These are phyloP conservation scores for Pugionium dolabratum DNA, from an alignment of 345 rosid species.

Conservation along the genomic window DNA sequence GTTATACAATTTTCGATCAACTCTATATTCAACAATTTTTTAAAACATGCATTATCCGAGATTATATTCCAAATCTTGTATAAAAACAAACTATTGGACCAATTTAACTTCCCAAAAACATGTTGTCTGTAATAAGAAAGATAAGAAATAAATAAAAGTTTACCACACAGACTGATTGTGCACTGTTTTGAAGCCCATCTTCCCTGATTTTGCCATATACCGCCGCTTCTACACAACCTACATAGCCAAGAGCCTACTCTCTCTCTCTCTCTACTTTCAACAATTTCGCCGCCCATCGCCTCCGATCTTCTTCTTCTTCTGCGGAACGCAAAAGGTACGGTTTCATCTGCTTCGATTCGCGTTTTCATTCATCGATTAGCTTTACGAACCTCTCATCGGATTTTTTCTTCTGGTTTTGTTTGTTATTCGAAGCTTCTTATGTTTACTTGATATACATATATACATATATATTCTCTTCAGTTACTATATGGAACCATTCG, in stretches of 20 bases:
- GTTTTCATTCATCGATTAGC: slow-evolving; percentile 23
- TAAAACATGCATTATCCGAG: no score
- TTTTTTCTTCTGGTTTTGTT: not conserved
- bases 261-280: slow-evolving; percentile 16
- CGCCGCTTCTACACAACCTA: slow-evolving; percentile 43
- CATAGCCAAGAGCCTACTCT: slow-evolving; percentile 20
- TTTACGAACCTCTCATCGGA: slow-evolving; percentile 18
- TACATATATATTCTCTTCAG: slow-evolving; percentile 24
- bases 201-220: slow-evolving; percentile 1
- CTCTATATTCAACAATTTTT: no score
- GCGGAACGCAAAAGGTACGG: slow-evolving; percentile 20
- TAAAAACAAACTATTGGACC: no score
- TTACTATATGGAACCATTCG: slow-evolving; percentile 40
- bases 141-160: not conserved
- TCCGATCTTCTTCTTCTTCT: slow-evolving; percentile 31
- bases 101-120: no score
- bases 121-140: no score
- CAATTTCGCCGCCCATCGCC: slow-evolving; percentile 39
- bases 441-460: not conserved
- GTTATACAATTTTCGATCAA: no score
- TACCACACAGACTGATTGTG: slow-evolving; percentile 22
- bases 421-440: slow-evolving; percentile 13
- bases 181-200: slow-evolving; percentile 31
- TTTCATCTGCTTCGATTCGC: slow-evolving; percentile 24
- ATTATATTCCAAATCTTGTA: no score